Percentiles rank a stretch among this genome's conserved stretches.
Evolutionary conservation across 2,329 filamentous ascomycete species (phyloP).

Genomic region (Ophiostoma novo-ulmi): DNA sequence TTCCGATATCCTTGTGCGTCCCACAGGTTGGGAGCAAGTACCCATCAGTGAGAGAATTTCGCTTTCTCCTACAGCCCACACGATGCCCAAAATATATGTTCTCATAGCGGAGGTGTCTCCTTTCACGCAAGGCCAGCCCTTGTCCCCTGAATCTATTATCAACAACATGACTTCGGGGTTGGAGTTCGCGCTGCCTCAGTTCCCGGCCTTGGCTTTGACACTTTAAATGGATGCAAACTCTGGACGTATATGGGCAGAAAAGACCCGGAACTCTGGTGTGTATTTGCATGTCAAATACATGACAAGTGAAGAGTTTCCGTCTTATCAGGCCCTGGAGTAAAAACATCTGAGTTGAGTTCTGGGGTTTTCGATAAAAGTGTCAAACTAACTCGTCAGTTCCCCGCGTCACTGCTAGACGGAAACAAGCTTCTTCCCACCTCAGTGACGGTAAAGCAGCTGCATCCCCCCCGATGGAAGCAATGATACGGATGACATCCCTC

Average conservation of each 20-base stretch:
- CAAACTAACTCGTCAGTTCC: not conserved
- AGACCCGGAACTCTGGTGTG: not conserved
- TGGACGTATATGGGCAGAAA: not conserved
- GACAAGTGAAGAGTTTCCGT: not conserved
- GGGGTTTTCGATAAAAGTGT: not conserved
- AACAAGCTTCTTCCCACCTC: not conserved
- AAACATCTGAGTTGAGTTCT: not conserved
- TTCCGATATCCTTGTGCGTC: not conserved
- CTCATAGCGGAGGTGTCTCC: not conserved
- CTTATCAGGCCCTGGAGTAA: not conserved
- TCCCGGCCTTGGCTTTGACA: not conserved
- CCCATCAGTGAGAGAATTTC: not conserved
- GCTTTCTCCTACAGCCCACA: not conserved
- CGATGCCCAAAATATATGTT: constrained; percentile 4
- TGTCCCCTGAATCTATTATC: not conserved
- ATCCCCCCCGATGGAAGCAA: not conserved
- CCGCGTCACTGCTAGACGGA: not conserved
- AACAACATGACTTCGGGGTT: not conserved
- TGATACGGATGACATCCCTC: not conserved
- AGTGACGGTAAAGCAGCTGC: not conserved
- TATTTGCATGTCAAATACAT: not conserved
- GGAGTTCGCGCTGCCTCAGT: not conserved
- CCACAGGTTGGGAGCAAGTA: not conserved
- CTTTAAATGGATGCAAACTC: not conserved
- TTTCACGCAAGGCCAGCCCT: too few relatives aligned